These are phyloP conservation scores for Scheffersomyces stipitis DNA, from an alignment of 805 yeast genomes.

Conservation along the genomic window DNA sequence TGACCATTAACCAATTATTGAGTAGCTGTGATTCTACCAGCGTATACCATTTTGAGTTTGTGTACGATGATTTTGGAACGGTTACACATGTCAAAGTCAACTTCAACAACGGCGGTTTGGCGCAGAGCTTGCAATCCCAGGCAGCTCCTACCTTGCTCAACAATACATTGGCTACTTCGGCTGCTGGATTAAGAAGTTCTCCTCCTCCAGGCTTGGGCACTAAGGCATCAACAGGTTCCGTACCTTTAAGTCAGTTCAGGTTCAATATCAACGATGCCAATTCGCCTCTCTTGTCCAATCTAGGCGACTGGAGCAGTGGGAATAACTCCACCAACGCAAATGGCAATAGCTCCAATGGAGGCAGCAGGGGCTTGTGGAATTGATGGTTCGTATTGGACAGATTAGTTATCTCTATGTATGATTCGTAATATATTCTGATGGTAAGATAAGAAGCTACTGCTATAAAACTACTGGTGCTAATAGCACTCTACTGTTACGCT, in stretches of 20 bases:
- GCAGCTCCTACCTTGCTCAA: not conserved
- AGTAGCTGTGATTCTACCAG: conserved; percentile 23
- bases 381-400: too few relatives aligned
- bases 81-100: conserved; percentile 41
- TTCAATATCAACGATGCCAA: too few relatives aligned
- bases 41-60: conserved; percentile 39
- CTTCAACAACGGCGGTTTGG: conserved; percentile 1
- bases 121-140: not conserved
- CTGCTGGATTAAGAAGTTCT: conserved; percentile 2
- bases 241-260: not conserved
- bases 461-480: too few relatives aligned
- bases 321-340: not conserved
- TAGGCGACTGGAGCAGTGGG: not conserved
- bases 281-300: not conserved
- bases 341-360: not conserved
- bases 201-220: conserved; percentile 15
- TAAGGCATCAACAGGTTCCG: not conserved
- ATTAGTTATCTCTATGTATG: too few relatives aligned
- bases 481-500: too few relatives aligned
- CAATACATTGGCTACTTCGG: not conserved
- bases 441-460: too few relatives aligned
- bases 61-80: conserved; percentile 47
- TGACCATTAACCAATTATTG: conserved; percentile 33
- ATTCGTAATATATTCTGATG: too few relatives aligned
- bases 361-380: not conserved